A percentile compares a stretch with the other conserved stretches of the same genome.
These are phyloP conservation scores for Teunomyces panamensis DNA, from an alignment of 805 yeast genomes.

Conservation along the genomic window DNA sequence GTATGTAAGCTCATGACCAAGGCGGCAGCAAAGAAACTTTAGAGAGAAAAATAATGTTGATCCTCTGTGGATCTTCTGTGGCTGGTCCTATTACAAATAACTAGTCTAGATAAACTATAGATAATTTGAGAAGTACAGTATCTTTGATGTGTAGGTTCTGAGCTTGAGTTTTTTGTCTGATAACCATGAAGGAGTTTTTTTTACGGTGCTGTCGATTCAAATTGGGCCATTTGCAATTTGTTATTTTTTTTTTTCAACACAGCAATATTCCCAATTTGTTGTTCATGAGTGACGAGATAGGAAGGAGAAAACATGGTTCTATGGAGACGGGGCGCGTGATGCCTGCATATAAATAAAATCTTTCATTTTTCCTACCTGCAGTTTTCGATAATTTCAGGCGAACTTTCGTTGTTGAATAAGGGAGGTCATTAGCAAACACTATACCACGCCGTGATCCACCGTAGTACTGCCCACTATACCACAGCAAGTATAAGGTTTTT, in stretches of 20 bases:
- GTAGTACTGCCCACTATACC: not conserved
- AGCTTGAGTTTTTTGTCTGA: too few relatives aligned
- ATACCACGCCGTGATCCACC: not conserved
- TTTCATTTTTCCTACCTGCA: constrained; percentile 3
- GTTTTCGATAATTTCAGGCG: constrained; percentile 3
- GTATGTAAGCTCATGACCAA: not conserved
- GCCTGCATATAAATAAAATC: not conserved
- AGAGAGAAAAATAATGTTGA: not conserved
- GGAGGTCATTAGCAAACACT: constrained; percentile 1
- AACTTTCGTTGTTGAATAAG: constrained; percentile 3
- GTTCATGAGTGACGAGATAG: not conserved
- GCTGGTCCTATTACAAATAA: not conserved
- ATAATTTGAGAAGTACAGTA: too few relatives aligned
- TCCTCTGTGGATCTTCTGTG: too few relatives aligned
- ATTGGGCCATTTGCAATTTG: not conserved
- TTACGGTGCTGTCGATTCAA: not conserved
- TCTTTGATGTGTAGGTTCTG: too few relatives aligned
- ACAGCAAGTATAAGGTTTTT: not conserved
- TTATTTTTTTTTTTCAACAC: not conserved
- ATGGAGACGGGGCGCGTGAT: not conserved
- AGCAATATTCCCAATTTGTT: constrained; percentile 1
- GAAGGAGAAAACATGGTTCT: constrained; percentile 1
- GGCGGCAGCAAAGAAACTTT: not conserved
- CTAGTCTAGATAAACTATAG: not conserved
- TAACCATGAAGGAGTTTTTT: too few relatives aligned